Conservation (phyloP, 2,329 filamentous ascomycete genomes). For the Neoascochyta sp. region DNA sequence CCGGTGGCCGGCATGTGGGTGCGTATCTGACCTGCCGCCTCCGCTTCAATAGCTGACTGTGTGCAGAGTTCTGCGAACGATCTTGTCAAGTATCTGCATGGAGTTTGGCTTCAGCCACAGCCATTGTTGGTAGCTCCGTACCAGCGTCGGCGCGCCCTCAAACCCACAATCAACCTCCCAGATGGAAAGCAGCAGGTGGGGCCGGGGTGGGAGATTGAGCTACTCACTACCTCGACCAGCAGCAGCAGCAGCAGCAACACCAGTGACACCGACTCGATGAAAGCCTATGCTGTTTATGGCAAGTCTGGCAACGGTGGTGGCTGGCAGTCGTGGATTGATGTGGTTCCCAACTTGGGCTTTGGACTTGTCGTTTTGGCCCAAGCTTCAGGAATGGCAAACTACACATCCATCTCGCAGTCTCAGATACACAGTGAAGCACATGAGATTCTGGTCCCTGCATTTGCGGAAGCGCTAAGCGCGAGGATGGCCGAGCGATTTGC, state of each 20-base stretch:
- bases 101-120: slow-evolving; percentile 21
- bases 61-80: slow-evolving; percentile 27
- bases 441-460: slow-evolving; percentile 24
- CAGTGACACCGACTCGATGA: slow-evolving; percentile 5
- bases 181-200: slow-evolving; percentile 30
- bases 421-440: slow-evolving; percentile 16
- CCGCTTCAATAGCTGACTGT: background rate
- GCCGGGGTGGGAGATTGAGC: slow-evolving; percentile 29
- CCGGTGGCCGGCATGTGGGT: slow-evolving; percentile 32
- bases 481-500: slow-evolving; percentile 16
- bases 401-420: slow-evolving; percentile 15
- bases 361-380: slow-evolving; percentile 25
- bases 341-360: slow-evolving; percentile 29
- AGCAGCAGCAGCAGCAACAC: slow-evolving; percentile 4
- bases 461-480: slow-evolving; percentile 17
- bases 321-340: slow-evolving; percentile 32
- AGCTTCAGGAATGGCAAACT: slow-evolving; percentile 12
- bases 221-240: slow-evolving; percentile 12
- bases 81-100: slow-evolving; percentile 21
- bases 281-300: slow-evolving; percentile 27
- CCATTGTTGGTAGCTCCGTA: slow-evolving; percentile 23
- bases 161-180: slow-evolving; percentile 18
- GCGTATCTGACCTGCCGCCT: slow-evolving; percentile 1
- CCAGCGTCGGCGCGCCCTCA: slow-evolving; percentile 22
- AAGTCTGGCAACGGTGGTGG: slow-evolving; percentile 33